A percentile compares a stretch with the other conserved stretches of the same genome.
Evolutionary conservation across 441 rosid species (phyloP).

Genomic region (Syzygium syzygioides): DNA sequence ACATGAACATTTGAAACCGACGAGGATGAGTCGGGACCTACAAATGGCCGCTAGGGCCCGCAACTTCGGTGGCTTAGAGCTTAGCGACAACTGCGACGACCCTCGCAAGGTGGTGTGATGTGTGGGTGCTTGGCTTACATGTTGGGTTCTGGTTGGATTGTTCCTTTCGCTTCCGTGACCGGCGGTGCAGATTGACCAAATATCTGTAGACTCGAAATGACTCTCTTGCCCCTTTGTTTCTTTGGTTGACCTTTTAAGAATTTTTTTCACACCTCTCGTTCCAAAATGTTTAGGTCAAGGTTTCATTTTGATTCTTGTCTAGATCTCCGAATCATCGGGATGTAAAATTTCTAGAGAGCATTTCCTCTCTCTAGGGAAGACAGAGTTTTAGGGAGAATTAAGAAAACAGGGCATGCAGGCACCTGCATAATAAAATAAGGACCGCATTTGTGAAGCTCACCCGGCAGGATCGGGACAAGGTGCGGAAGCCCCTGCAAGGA

Average conservation of each 20-base stretch:
- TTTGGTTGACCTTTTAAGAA: neutral
- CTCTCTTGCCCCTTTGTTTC: neutral
- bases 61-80: no score
- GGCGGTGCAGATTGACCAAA: neutral
- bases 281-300: neutral
- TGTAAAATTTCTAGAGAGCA: no score
- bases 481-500: rapidly evolving
- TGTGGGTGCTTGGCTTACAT: neutral
- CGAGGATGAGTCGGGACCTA: no score
- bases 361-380: rapidly evolving
- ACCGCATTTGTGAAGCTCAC: rapidly evolving
- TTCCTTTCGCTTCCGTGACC: neutral
- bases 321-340: no score
- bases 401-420: rapidly evolving
- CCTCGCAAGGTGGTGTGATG: neutral
- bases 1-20: no score
- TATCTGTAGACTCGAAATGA: neutral
- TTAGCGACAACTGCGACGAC: no score
- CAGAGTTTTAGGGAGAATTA: no score
- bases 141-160: neutral
- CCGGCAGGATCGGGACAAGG: no score
- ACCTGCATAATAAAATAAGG: no score
- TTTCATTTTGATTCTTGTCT: no score
- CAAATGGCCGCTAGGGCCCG: no score
- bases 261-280: neutral